Evolutionary conservation across 768 basidiomycete species (phyloP).

Genomic region (Termitomyces titanicus): DNA sequence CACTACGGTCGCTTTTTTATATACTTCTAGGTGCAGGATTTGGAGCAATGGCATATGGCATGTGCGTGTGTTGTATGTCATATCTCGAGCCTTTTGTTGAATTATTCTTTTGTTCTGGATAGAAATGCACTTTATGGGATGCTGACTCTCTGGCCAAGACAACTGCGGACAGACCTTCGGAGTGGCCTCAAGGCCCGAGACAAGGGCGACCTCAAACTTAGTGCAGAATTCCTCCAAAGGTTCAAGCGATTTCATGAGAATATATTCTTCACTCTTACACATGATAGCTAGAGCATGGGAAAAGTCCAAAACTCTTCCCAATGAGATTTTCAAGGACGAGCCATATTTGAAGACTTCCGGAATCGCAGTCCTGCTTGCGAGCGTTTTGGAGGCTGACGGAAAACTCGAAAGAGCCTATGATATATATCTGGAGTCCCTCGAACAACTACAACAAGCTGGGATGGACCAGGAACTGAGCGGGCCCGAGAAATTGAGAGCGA

Average conservation of each 20-base stretch:
- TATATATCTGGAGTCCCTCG: conserved; percentile 33
- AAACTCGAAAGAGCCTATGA: conserved; percentile 34
- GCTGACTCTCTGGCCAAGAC: conserved; percentile 64
- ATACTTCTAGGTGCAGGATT: conserved; percentile 27
- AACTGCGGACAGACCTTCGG: conserved; percentile 61
- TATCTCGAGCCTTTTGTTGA: conserved; percentile 4
- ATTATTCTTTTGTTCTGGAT: background rate
- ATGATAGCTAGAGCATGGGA: conserved; percentile 48
- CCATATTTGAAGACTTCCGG: conserved; percentile 68
- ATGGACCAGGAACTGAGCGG: conserved; percentile 17
- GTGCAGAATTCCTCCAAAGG: conserved; percentile 52
- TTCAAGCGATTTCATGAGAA: conserved; percentile 25
- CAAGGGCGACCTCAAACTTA: conserved; percentile 48
- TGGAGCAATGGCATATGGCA: conserved; percentile 28
- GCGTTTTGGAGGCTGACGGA: conserved; percentile 44
- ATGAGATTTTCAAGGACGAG: conserved; percentile 33
- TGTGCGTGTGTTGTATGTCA: conserved; percentile 21
- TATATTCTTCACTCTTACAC: conserved; percentile 4
- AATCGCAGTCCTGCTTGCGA: conserved; percentile 58
- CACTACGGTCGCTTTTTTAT: conserved; percentile 21
- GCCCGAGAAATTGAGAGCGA: conserved; percentile 32
- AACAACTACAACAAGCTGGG: conserved; percentile 26
- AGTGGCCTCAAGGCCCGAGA: conserved; percentile 61
- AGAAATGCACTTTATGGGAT: conserved; percentile 56
- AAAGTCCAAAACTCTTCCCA: conserved; percentile 42